Conservation (phyloP, 305 asterid species). For the Caryopteris hybrid region DNA sequence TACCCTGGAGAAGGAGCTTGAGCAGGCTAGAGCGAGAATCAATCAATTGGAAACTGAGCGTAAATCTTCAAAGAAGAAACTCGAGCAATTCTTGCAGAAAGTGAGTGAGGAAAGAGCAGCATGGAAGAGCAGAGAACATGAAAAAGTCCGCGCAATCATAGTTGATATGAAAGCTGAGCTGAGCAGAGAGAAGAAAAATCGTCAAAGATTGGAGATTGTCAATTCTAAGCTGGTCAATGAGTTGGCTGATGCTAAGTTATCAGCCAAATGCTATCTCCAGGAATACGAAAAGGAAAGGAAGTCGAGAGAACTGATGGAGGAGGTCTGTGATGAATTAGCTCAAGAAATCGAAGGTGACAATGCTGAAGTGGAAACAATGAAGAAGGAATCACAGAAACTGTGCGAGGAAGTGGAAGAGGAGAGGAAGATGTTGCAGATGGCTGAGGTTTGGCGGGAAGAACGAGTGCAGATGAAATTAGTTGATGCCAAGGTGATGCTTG, state of each 20-base stretch:
- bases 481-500: constrained; percentile 90
- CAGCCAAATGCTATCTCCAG: constrained; percentile 68
- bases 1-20: constrained; percentile 65
- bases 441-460: constrained; percentile 99
- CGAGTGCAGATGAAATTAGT: constrained; percentile 88
- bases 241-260: constrained; percentile 63
- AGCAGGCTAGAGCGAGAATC: constrained; percentile 67
- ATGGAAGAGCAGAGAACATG: constrained; percentile 89
- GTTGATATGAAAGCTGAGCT: constrained; percentile 68
- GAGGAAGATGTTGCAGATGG: constrained; percentile 95
- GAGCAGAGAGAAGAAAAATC: constrained; percentile 64
- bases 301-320: constrained; percentile 79
- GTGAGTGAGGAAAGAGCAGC: constrained; percentile 77
- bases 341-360: constrained; percentile 85
- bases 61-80: constrained; percentile 74
- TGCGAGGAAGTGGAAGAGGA: constrained; percentile 92
- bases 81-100: constrained; percentile 80
- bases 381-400: constrained; percentile 57
- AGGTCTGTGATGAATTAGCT: constrained; percentile 93
- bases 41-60: constrained; percentile 73
- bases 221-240: constrained; percentile 78
- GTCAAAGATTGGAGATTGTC: constrained; percentile 77
- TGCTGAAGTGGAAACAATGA: constrained; percentile 73
- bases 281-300: constrained; percentile 83
- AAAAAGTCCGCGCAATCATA: constrained; percentile 82